These are phyloP conservation scores for Byssochlamys sp. DNA, from an alignment of 2,329 filamentous ascomycete species.

Conservation along the genomic window DNA sequence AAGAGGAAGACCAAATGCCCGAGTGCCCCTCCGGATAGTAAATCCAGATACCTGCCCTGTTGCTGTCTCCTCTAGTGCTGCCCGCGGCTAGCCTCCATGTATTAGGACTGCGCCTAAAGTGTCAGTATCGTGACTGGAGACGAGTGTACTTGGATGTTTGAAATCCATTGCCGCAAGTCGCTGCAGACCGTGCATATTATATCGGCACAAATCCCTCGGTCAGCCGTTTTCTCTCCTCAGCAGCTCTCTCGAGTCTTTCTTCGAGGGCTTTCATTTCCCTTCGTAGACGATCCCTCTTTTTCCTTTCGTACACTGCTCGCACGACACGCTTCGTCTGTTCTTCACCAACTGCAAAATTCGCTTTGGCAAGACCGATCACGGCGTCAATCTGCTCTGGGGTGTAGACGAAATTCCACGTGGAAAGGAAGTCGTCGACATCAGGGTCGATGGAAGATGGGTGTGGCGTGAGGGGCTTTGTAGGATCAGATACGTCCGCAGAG, in stretches of 20 bases:
- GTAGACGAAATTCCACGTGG: slow-evolving; percentile 97
- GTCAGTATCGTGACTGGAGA: too few relatives aligned
- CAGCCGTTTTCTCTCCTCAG: slow-evolving; percentile 1
- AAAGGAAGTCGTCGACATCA: slow-evolving; percentile 71
- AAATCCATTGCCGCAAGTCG: neutral
- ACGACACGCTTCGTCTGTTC: slow-evolving; percentile 71
- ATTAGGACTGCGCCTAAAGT: too few relatives aligned
- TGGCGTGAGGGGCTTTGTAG: slow-evolving; percentile 14
- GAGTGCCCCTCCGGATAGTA: too few relatives aligned
- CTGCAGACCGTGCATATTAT: neutral
- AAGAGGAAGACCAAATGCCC: too few relatives aligned
- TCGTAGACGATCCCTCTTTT: slow-evolving; percentile 50
- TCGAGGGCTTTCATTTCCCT: slow-evolving; percentile 15
- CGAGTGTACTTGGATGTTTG: too few relatives aligned
- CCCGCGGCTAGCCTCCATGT: too few relatives aligned
- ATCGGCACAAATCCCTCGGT: slow-evolving; percentile 24
- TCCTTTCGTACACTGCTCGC: slow-evolving; percentile 82
- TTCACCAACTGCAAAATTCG: slow-evolving; percentile 76
- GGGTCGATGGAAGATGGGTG: slow-evolving; percentile 69
- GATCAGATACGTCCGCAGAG: slow-evolving; percentile 10
- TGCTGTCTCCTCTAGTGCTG: too few relatives aligned
- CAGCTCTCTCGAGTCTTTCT: slow-evolving; percentile 11
- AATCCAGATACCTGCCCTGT: too few relatives aligned
- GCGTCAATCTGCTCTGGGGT: slow-evolving; percentile 80
- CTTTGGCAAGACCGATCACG: slow-evolving; percentile 69